Base-by-base conservation (phyloP, 768 basidiomycete species). In the Hysterangium stoloniferum region DNA sequence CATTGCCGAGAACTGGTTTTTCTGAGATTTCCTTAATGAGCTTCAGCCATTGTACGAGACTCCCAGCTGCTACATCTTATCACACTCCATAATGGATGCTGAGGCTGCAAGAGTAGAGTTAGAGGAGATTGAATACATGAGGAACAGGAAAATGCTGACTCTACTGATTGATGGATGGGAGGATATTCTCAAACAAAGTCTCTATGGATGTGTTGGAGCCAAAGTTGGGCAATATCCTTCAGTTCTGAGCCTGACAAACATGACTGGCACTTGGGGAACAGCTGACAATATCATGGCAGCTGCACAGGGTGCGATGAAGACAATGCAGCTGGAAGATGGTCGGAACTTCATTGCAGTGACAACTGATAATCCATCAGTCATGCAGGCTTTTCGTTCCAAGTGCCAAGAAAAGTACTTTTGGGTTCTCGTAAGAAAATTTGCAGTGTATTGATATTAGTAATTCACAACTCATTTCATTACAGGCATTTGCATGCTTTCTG, bases 121-220 rank as follows among this genome's bases (percentile, higher is more conserved):
- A 4, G 56, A 56, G 7, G 61, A 64, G 7, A 46, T 57, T 19
- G 52, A 44, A 2, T 22, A 54, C 6, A 51, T 63, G 17, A 48
- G 55, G 32, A 24, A 27, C 1, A 22, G 52, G 2, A 55, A 61
- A 22, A 31, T 44, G 4, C 52, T 64, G 12, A 68, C 62, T 0
- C 31, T 66, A 1, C 42, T 67, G 2, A 41, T 64, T 35, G 64
- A 66, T 57, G 64, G 67, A 0, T 68, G 66, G 65, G 62, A 68
- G 36, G 64, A 67, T 51, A 3, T 1, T 6, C 15, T 60, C 4
- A 46, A 52, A n/a, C 38, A 54, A 9, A 64, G 60, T 40, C 41
- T 66, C 1, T 66, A 66, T 57, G 61, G 66, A 0, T 43, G 48
- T n/a, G 49, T 68, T 3, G 55, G 54, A 2, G 58, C 56, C 0